Evolutionary conservation across 805 yeast genomes (phyloP).

Genomic region (Danielia oregonensis): DNA sequence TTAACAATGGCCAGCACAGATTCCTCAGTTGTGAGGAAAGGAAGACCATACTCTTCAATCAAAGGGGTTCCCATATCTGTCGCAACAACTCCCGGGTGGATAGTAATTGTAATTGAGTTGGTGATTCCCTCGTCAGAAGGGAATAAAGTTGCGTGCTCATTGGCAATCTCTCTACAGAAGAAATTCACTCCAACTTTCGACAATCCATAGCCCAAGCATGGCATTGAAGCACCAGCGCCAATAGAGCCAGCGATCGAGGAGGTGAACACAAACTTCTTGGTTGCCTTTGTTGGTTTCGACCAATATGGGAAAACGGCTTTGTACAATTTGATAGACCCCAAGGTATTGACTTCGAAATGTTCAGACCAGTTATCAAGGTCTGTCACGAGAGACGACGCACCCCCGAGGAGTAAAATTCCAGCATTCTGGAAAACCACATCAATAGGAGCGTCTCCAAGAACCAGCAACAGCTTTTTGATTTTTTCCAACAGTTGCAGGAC

Average conservation of each 20-base stretch:
- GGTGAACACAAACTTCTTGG: conserved; percentile 22
- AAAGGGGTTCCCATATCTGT: too few species aligned
- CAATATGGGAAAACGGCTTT: conserved; percentile 25
- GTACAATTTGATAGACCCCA: conserved; percentile 26
- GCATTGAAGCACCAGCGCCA: conserved; percentile 10
- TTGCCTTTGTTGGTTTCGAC: too few species aligned
- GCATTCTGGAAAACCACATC: conserved; percentile 24
- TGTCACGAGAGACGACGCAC: too few species aligned
- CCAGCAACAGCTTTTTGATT: neutral
- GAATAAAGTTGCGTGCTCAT: neutral
- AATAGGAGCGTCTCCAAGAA: conserved; percentile 13
- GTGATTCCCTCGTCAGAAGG: neutral
- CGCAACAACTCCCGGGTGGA: too few species aligned
- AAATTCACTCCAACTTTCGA: conserved; percentile 38
- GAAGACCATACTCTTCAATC: too few species aligned
- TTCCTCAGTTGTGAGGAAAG: too few species aligned
- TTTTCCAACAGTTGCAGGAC: neutral
- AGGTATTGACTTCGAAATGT: conserved; percentile 21
- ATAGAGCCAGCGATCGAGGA: conserved; percentile 23
- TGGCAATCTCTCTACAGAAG: conserved; percentile 15
- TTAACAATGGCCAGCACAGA: too few species aligned
- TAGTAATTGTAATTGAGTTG: too few species aligned
- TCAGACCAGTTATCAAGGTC: too few species aligned
- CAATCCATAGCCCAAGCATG: conserved; percentile 29
- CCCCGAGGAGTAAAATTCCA: too few species aligned